These are phyloP conservation scores for Pythium myriotylum DNA, from an alignment of 352 stramenopile species.

Conservation along the genomic window DNA sequence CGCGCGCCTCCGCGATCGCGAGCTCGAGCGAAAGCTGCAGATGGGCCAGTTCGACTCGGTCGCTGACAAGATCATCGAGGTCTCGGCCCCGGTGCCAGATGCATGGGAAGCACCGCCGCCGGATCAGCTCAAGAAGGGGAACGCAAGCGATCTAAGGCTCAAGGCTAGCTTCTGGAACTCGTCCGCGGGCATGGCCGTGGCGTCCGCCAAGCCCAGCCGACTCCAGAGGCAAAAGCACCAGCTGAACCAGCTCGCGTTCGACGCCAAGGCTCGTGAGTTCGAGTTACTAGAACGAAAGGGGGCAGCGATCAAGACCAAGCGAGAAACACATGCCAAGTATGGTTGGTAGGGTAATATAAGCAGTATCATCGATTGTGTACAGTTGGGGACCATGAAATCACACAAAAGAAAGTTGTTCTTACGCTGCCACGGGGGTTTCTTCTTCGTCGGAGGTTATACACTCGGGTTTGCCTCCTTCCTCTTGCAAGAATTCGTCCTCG, in stretches of 20 bases:
- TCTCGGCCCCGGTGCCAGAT: conserved; percentile 49
- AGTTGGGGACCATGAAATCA: too few relatives aligned
- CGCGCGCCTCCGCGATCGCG: conserved; percentile 55
- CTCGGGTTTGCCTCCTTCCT: too few relatives aligned
- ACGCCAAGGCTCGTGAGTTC: conserved; percentile 73
- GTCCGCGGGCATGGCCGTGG: conserved; percentile 47
- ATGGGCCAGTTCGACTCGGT: conserved; percentile 67
- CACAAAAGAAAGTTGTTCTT: too few relatives aligned
- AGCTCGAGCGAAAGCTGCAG: conserved; percentile 71
- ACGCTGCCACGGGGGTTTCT: too few relatives aligned
- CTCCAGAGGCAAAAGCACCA: conserved; percentile 82
- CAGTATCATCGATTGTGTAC: too few relatives aligned
- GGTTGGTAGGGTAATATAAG: conserved; percentile 46
- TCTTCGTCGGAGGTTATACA: too few relatives aligned
- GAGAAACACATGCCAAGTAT: conserved; percentile 82
- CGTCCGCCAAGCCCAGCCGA: conserved; percentile 65
- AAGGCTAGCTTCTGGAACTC: conserved; percentile 78
- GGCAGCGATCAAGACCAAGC: conserved; percentile 70
- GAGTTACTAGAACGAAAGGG: conserved; percentile 71
- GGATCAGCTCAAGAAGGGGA: conserved; percentile 30
- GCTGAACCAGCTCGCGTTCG: conserved; percentile 82
- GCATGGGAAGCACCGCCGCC: conserved; percentile 54
- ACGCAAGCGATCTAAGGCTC: conserved; percentile 48
- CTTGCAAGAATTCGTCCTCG: conserved; percentile 53
- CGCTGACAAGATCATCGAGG: conserved; percentile 62